A percentile compares a stretch with the other conserved stretches of the same genome.
Conservation (phyloP, 2,329 filamentous ascomycete species). For the Phyllosticta citriasiana region DNA sequence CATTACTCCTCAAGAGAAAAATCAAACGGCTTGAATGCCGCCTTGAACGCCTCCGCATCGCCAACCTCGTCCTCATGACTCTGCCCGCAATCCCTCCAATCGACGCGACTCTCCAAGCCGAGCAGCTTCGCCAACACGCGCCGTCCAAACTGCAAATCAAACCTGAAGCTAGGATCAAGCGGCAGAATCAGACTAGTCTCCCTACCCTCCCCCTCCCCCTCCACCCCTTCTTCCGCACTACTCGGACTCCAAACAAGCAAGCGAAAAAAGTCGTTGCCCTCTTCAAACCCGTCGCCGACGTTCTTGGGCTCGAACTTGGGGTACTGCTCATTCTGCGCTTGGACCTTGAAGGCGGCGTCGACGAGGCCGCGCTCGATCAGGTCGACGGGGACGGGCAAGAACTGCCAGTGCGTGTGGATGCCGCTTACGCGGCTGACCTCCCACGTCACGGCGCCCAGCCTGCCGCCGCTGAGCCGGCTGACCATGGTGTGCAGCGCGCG, state of each 20-base stretch:
- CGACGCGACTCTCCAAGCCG: constrained; percentile 62
- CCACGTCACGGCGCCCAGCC: constrained; percentile 78
- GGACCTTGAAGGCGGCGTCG: constrained; percentile 78
- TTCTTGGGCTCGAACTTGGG: constrained; percentile 40
- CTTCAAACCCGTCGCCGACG: constrained; percentile 32
- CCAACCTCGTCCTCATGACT: constrained; percentile 64
- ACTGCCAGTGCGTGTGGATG: constrained; percentile 90
- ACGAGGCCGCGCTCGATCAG: constrained; percentile 64
- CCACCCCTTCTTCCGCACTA: constrained; percentile 15
- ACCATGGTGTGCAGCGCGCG: constrained; percentile 73
- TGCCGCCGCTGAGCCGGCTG: constrained; percentile 54
- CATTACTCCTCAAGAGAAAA: constrained; percentile 48
- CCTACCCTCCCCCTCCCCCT: constrained; percentile 35
- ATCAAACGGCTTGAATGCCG: constrained; percentile 76
- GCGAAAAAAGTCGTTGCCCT: constrained; percentile 59
- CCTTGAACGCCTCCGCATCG: constrained; percentile 71
- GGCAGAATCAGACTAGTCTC: constrained; percentile 66
- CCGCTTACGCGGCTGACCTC: constrained; percentile 77
- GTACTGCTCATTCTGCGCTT: constrained; percentile 66
- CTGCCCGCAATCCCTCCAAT: constrained; percentile 82
- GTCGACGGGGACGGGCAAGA: constrained; percentile 63
- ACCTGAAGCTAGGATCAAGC: constrained; percentile 60
- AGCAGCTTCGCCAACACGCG: constrained; percentile 82
- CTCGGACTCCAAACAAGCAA: constrained; percentile 62
- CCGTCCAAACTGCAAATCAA: constrained; percentile 85